Conservation (phyloP, 2,329 filamentous ascomycete genomes). For the Cladosporium sphaerospermum region DNA sequence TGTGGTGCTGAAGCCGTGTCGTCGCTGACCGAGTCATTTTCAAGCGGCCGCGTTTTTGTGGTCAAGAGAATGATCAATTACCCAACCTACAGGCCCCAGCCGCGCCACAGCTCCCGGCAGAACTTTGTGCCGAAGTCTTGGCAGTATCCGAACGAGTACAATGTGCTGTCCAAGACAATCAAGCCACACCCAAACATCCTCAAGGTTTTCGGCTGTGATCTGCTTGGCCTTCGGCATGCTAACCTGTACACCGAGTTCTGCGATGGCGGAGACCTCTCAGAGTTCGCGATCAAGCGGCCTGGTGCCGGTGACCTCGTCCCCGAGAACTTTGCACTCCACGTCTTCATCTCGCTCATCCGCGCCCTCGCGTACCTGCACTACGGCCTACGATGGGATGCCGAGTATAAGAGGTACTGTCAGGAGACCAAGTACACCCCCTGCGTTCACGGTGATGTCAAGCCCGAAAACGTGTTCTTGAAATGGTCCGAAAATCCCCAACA, state of each 20-base stretch:
- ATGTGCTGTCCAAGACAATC: neutral
- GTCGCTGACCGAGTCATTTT: neutral
- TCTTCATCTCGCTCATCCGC: conserved; percentile 21
- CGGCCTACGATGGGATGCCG: conserved; percentile 14
- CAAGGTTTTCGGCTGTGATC: neutral
- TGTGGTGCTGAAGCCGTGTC: conserved; percentile 3
- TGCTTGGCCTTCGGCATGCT: neutral
- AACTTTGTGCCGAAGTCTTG: neutral
- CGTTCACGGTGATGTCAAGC: conserved; percentile 24
- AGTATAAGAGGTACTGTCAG: neutral
- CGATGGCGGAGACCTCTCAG: conserved; percentile 19
- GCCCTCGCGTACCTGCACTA: conserved; percentile 24
- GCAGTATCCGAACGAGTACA: conserved; percentile 2
- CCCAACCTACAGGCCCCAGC: neutral
- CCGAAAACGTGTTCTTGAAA: conserved; percentile 20
- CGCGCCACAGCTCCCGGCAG: neutral
- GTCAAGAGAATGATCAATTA: conserved; percentile 5
- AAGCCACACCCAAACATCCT: conserved; percentile 8
- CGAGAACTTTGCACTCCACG: conserved; percentile 19
- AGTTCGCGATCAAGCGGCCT: conserved; percentile 11
- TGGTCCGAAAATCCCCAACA: conserved; percentile 4
- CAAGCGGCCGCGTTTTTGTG: conserved; percentile 4
- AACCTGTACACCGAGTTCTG: conserved; percentile 17
- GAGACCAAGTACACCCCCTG: conserved; percentile 8
- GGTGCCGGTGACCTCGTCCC: conserved; percentile 5